These are phyloP conservation scores for Aspergillus sp. DNA, from an alignment of 2,329 filamentous ascomycete genomes.

Conservation along the genomic window DNA sequence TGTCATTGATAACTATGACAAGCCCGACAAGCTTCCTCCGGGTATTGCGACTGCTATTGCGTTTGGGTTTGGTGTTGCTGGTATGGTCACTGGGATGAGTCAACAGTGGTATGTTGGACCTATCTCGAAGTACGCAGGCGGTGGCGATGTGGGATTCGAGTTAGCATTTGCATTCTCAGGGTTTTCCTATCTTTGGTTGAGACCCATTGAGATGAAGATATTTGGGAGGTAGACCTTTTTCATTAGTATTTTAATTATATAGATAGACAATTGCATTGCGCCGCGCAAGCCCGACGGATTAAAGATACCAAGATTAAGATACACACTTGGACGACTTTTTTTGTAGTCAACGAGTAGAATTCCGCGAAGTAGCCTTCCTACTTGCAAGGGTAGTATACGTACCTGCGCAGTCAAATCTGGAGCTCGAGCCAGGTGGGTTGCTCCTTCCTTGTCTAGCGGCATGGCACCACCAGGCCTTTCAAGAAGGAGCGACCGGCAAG, in stretches of 20 bases:
- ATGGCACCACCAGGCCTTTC: no score
- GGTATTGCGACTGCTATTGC: constrained; percentile 64
- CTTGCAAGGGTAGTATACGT: no score
- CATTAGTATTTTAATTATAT: background rate
- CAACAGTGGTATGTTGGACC: constrained; percentile 70
- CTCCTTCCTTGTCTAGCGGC: no score
- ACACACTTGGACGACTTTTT: no score
- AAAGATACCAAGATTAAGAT: no score
- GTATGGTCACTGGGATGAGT: constrained; percentile 68
- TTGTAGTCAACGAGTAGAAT: no score
- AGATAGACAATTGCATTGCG: no score
- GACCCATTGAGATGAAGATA: constrained; percentile 50
- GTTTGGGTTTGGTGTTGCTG: constrained; percentile 64
- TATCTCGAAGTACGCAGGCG: constrained; percentile 61
- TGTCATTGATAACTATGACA: constrained; percentile 57
- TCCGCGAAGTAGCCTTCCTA: no score
- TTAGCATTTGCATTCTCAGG: constrained; percentile 63
- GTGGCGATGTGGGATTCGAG: constrained; percentile 65
- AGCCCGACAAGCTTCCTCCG: constrained; percentile 58
- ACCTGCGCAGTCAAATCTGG: no score
- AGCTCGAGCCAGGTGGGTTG: no score
- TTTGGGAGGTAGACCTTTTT: constrained; percentile 38
- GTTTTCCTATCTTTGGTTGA: constrained; percentile 52
- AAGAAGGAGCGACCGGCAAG: no score
- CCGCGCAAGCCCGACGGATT: no score